phyloP scores from a whole-genome alignment of 371 early-diverging fungal species.

The Umbelopsis sp. region DNA sequence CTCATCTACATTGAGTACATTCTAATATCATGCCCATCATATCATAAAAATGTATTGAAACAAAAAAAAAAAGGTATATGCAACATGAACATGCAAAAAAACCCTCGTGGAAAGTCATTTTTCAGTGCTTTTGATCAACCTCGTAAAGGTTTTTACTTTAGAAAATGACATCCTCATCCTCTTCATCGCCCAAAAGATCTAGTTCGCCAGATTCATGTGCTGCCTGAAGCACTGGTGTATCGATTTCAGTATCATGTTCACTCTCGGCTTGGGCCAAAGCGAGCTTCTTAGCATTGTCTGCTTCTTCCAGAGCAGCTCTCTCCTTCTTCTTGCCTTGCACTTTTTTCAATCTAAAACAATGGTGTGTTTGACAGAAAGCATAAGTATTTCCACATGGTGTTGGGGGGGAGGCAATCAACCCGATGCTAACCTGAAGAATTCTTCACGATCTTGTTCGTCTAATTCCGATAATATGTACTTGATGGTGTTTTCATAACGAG shows the following conservation, averaged over 20 bases:
- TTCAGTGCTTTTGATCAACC: not conserved
- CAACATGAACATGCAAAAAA: slow-evolving; percentile 18
- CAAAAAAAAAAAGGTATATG: slow-evolving; percentile 9
- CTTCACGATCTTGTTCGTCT: slow-evolving; percentile 99
- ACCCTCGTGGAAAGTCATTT: not conserved
- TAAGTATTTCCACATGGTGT: not conserved
- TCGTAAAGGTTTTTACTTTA: not conserved
- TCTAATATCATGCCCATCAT: slow-evolving; percentile 9
- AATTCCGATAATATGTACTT: slow-evolving; percentile 97
- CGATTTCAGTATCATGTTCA: slow-evolving; percentile 22
- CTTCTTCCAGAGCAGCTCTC: slow-evolving; percentile 66
- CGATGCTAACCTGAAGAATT: slow-evolving; percentile 87
- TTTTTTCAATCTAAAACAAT: slow-evolving; percentile 81
- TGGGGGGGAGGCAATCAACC: not conserved
- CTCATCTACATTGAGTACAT: not conserved
- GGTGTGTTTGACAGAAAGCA: not conserved
- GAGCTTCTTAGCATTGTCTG: slow-evolving; percentile 27
- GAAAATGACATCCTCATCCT: slow-evolving; percentile 69
- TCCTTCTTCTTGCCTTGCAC: slow-evolving; percentile 98
- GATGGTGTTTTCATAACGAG: slow-evolving; percentile 98
- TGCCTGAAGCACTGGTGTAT: slow-evolving; percentile 33
- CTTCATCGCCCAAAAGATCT: slow-evolving; percentile 49
- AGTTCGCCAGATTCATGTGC: slow-evolving; percentile 49
- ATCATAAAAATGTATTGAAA: slow-evolving; percentile 7
- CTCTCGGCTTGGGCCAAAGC: slow-evolving; percentile 21